A percentile compares a stretch with the other conserved stretches of the same genome.
phyloP scores from a whole-genome alignment of 2,329 filamentous ascomycete genomes.

The Tolypocladium paradoxum region DNA sequence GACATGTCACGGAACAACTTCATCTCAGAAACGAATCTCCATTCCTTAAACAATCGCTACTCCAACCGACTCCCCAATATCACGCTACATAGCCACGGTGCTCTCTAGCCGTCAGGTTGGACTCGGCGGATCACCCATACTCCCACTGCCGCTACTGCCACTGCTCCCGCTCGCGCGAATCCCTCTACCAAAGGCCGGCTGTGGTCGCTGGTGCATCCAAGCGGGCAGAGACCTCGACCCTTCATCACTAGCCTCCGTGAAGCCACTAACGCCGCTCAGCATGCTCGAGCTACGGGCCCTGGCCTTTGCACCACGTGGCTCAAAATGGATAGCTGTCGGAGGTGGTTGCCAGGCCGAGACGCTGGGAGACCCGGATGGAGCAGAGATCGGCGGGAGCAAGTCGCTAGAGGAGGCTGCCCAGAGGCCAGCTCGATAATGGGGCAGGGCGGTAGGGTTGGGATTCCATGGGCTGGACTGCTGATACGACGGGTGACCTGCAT shows the following conservation, averaged over 20 bases:
- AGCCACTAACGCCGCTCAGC: conserved; percentile 56
- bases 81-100: neutral
- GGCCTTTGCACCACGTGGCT: conserved; percentile 27
- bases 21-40: neutral
- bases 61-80: neutral
- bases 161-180: conserved; percentile 24
- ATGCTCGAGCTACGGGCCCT: conserved; percentile 55
- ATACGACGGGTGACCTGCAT: conserved; percentile 9
- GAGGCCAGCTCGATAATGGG: conserved; percentile 23
- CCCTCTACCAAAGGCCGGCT: conserved; percentile 2
- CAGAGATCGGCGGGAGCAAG: conserved; percentile 18
- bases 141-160: conserved; percentile 38
- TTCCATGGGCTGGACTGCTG: conserved; percentile 21
- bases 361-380: conserved; percentile 17
- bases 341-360: conserved; percentile 25
- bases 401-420: conserved; percentile 26
- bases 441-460: conserved; percentile 19
- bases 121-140: conserved; percentile 41
- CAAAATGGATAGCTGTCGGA: conserved; percentile 24
- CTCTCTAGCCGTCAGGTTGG: conserved; percentile 18
- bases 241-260: conserved; percentile 50
- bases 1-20: neutral
- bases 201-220: conserved; percentile 1
- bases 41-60: conserved; percentile 1
- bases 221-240: conserved; percentile 22